Evolutionary conservation across 169 alveolate genomes (phyloP), one percentile per base, ranked within the genome.

Genomic region (Plasmodium yoelii): DNA sequence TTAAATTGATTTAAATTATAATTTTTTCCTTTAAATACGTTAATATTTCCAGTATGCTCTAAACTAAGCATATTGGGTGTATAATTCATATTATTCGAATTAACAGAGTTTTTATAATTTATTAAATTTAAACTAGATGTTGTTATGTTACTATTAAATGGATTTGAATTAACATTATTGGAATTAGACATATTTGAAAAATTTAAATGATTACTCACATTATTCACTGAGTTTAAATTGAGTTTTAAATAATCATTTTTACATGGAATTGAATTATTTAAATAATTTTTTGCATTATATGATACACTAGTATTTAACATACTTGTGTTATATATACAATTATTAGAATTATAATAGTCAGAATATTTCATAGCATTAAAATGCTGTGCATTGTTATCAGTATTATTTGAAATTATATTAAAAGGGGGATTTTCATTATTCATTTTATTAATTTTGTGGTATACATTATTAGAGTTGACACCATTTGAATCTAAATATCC

Each of bases 321-420:
- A 46, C 75, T 65, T 8, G 51, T 56, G 53, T 47, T 15, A 75
- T 65, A 61, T 75, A 63, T 61, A 46, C 49, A 75, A 26, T 46
- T 63, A 24, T 63, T 75, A 75, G 22, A 53, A 63, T 75, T 63
- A 51, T 64, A 28, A 67, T 75, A 75, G 63, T 75, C 88, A 15
- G 69, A 64, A 51, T 69, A 75, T 57, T 75, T 75, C 88, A 75
- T 75, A 15, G 42, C 69, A 75, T 75, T 75, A 64, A 63, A 75
- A 55, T 75, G 44, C 65, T 39, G 69, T 24, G 44, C 42, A 63
- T 63, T 64, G 42, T 75, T 61, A 19, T 75, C 88, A 24, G 68
- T 47, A 63, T 74, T 26, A 57, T 69, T 75, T 51, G 77, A 46
- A 64, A 42, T 61, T 15, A 64, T 26, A 44, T 51, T 22, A 46